Evolutionary conservation across 257 asterid genomes (phyloP).

Genomic region (Plectranthus barbatus): DNA sequence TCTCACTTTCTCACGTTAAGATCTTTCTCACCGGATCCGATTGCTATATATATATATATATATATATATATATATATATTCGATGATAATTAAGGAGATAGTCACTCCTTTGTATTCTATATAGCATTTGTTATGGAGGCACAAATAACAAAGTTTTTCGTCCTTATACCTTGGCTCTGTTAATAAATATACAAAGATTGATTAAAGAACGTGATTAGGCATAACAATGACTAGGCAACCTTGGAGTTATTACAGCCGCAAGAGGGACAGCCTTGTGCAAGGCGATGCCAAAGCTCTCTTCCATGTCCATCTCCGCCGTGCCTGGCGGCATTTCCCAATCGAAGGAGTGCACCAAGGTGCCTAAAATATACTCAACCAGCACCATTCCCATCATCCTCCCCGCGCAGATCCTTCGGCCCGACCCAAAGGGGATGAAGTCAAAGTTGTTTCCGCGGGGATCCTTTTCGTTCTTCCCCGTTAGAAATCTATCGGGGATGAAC

Average conservation of each 20-base stretch:
- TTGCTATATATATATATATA: no score
- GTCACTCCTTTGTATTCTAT: no score
- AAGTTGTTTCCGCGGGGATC: conserved; percentile 35
- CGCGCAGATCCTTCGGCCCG: conserved; percentile 44
- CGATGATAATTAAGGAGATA: no score
- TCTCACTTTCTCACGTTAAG: no score
- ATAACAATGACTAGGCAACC: no score
- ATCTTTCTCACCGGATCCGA: no score
- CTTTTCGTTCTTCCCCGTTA: conserved; percentile 7
- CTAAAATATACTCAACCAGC: conserved; percentile 37
- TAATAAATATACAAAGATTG: no score
- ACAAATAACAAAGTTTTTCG: no score
- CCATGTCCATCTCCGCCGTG: conserved; percentile 29
- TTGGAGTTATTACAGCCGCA: conserved; percentile 35
- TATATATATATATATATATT: no score
- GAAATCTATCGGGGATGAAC: conserved; percentile 34
- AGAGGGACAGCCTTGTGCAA: conserved; percentile 45
- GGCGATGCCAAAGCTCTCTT: conserved; percentile 42
- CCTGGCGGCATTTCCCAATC: conserved; percentile 31
- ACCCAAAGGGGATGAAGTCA: conserved; percentile 41
- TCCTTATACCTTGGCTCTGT: no score
- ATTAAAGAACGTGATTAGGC: no score
- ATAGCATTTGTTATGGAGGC: no score
- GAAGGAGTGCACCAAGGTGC: conserved; percentile 42
- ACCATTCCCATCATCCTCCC: conserved; percentile 42